phyloP scores from a whole-genome alignment of 352 stramenopile genomes.

The Phytophthora podocarpi region DNA sequence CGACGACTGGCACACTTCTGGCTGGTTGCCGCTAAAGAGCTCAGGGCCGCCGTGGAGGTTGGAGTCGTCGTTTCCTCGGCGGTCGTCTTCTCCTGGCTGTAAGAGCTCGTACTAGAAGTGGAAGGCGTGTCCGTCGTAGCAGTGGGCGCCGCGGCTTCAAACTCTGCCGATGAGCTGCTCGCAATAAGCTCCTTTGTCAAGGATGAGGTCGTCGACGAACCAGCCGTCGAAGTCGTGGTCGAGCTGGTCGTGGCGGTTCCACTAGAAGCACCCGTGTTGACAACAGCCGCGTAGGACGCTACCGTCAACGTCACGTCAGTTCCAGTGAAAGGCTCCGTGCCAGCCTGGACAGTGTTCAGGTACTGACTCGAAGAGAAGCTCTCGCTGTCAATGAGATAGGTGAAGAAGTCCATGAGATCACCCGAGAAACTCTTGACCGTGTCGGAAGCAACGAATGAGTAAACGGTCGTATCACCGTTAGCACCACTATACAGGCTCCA shows the following conservation, averaged over 20 bases:
- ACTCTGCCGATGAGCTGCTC: conserved; percentile 17
- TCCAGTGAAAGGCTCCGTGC: conserved; percentile 37
- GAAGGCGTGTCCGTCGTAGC: too few relatives aligned
- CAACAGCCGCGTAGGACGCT: conserved; percentile 31
- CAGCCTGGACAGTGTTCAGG: conserved; percentile 39
- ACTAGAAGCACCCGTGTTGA: conserved; percentile 23
- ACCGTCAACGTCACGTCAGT: conserved; percentile 37
- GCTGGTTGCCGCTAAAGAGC: too few relatives aligned
- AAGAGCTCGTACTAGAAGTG: conserved; percentile 1
- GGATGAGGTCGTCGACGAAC: conserved; percentile 5
- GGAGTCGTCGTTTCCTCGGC: too few relatives aligned
- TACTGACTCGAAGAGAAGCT: conserved; percentile 33
- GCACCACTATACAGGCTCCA: conserved; percentile 34
- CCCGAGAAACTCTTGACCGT: conserved; percentile 31
- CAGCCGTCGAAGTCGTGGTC: background rate
- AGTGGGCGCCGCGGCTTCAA: background rate
- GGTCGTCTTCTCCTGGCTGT: conserved; percentile 8
- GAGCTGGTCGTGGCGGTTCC: conserved; percentile 10
- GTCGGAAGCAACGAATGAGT: conserved; percentile 39
- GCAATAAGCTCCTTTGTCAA: conserved; percentile 16
- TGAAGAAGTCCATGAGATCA: conserved; percentile 40
- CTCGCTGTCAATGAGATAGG: conserved; percentile 32
- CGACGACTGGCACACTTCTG: too few relatives aligned
- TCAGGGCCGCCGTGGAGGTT: too few relatives aligned
- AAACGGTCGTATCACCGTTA: conserved; percentile 40